phyloP scores from a whole-genome alignment of 208 protist genomes.

The Leishmania tropica region DNA sequence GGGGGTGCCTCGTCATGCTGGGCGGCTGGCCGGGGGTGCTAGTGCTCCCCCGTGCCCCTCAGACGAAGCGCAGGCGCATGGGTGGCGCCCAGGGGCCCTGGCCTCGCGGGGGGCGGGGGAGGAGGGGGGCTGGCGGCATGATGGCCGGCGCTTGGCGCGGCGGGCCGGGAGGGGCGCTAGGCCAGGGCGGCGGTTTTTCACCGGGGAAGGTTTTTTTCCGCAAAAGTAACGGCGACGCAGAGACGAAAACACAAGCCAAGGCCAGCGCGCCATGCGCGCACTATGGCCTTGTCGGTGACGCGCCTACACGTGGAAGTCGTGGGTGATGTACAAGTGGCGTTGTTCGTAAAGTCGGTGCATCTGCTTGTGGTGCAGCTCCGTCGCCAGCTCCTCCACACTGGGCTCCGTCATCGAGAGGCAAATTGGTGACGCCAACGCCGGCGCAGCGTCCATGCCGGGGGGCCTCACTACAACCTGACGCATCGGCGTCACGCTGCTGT shows the following conservation, averaged over 20 bases:
- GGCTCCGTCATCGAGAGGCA: background rate
- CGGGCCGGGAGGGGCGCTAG: too few relatives aligned
- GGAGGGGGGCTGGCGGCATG: too few relatives aligned
- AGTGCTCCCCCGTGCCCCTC: too few relatives aligned
- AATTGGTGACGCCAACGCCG: slow-evolving; percentile 8
- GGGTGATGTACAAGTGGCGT: slow-evolving; percentile 14
- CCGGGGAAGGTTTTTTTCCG: background rate
- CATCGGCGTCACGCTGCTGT: background rate
- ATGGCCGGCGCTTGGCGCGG: too few relatives aligned
- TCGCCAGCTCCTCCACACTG: slow-evolving; percentile 30
- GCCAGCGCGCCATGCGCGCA: background rate
- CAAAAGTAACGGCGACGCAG: too few relatives aligned
- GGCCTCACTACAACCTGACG: background rate
- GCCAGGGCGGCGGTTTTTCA: too few relatives aligned
- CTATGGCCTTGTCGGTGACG: too few relatives aligned
- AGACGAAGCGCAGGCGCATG: too few relatives aligned
- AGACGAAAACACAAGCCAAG: background rate
- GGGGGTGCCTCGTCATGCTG: too few relatives aligned
- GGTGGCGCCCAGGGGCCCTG: too few relatives aligned
- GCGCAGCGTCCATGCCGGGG: background rate
- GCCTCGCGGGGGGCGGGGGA: too few relatives aligned
- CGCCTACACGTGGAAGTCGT: background rate
- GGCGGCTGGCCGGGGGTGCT: too few relatives aligned
- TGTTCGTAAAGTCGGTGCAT: slow-evolving; percentile 25
- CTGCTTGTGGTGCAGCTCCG: slow-evolving; percentile 26